Base-by-base conservation (phyloP, 345 rosid genomes). In the Physaria fendleri region DNA sequence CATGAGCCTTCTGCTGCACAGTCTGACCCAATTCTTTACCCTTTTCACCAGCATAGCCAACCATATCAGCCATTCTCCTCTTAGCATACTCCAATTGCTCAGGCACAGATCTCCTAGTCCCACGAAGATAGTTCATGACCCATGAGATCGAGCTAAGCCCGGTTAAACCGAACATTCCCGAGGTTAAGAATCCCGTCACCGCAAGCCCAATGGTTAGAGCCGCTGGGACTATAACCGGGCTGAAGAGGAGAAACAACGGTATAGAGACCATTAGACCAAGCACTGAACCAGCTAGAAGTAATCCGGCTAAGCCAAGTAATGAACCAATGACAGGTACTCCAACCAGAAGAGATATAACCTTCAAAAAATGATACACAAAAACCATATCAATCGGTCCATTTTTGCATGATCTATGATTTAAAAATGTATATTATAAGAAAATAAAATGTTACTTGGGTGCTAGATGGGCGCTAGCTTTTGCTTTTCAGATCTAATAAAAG, bases 221-320 rank as follows among this genome's bases (percentile, higher is more conserved):
- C 1, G 84, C 77, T 0, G 84, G 90, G 37, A 81, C 78, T n/a
- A 83, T 56, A 40, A 83, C 77, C 13, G 86, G 86, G 62, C 84
- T 77, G 61, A 78, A 83, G 49, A 83, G 44, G 15, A 81, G 41
- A 46, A 83, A 83, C 3, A 83, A 48, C 1, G 90, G 90, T 10
- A 74, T 17, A 10, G 78, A 27, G 2, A 77, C 9, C 8, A 76
- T 43, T 4, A 81, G 48, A 1, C 79, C 81, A 5, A 72, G 55
- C 39, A 81, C 73, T 0, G 84, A 74, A 16, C 78, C 79, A 0
- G 65, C 72, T 12, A 83, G 34, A 35, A 76, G 77, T 46, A 81
- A 39, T 11, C 82, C 79, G 2, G 84, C 68, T n/a, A 83, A 69
- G 0, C 66, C 59, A 12, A 82, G 78, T 5, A 79, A 65, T 11